Conservation (phyloP, 2,329 filamentous ascomycete genomes). For the Penicillium sp. region DNA sequence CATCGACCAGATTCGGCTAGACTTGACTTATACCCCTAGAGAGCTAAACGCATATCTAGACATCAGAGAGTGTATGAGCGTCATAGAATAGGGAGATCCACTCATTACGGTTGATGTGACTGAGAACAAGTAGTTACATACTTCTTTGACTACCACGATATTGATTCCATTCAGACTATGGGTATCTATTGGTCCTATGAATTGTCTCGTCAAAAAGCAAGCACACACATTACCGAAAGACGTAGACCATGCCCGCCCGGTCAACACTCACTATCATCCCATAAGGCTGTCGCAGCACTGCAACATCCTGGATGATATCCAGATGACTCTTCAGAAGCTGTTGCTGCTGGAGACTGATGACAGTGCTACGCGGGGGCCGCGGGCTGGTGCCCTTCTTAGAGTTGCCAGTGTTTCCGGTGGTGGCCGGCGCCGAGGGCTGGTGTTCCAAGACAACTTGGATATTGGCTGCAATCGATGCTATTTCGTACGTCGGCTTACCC, state of each 20-base stretch:
- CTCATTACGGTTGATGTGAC: no score
- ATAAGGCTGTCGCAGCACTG: constrained; percentile 82
- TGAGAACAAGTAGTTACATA: no score
- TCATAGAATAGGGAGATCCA: no score
- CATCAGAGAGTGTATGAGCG: no score
- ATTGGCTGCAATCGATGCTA: constrained; percentile 55
- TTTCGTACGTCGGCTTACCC: constrained; percentile 63
- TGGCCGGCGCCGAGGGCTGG: constrained; percentile 40
- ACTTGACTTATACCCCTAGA: no score
- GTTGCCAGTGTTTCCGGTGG: constrained; percentile 19
- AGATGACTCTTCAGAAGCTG: constrained; percentile 79
- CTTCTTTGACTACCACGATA: no score
- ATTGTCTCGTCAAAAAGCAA: background rate
- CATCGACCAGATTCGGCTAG: no score
- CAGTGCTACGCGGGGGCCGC: constrained; percentile 66
- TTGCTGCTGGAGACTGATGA: constrained; percentile 85
- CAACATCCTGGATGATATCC: constrained; percentile 81
- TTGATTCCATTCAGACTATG: background rate
- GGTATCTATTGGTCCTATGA: background rate
- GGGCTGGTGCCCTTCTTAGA: constrained; percentile 34
- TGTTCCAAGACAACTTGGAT: constrained; percentile 65
- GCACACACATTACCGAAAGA: constrained; percentile 55
- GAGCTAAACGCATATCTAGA: no score
- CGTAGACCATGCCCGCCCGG: constrained; percentile 80
- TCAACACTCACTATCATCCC: constrained; percentile 91